These are phyloP conservation scores for Pseudogymnoascus sp. DNA, from an alignment of 2,329 filamentous ascomycete species.

Conservation along the genomic window DNA sequence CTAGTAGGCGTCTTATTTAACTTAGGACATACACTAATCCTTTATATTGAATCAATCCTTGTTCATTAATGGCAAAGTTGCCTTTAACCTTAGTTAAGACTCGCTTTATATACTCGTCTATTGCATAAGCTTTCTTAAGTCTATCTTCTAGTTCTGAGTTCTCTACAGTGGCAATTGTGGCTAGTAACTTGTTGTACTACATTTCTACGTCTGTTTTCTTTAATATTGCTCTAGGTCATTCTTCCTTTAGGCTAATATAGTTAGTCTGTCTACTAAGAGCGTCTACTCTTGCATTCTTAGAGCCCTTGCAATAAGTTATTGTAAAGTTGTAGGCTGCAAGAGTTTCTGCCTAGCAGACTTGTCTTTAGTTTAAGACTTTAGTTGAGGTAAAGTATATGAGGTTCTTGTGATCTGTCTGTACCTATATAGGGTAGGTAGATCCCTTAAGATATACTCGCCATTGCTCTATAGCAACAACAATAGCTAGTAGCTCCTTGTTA, in stretches of 20 bases:
- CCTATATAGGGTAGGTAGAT: constrained; percentile 10
- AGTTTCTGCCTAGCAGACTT: constrained; percentile 23
- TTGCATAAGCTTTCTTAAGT: neutral
- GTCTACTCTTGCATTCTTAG: neutral
- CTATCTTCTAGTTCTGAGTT: neutral
- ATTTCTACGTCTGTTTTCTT: neutral
- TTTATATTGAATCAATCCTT: neutral
- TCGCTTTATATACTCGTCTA: neutral
- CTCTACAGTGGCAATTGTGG: neutral
- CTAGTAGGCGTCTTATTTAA: neutral
- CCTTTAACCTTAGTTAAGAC: neutral
- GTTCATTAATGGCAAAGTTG: neutral
- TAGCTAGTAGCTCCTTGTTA: constrained; percentile 31
- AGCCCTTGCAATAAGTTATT: constrained; percentile 15
- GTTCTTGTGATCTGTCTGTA: constrained; percentile 25
- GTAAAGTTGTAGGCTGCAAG: constrained; percentile 20
- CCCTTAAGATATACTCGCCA: constrained; percentile 20
- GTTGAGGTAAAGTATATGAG: constrained; percentile 23
- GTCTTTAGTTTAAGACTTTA: constrained; percentile 17
- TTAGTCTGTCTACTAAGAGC: neutral
- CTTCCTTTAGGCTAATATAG: neutral
- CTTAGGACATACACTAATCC: neutral
- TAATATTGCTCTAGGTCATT: neutral
- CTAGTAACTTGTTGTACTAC: neutral
- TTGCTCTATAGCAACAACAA: constrained; percentile 23